Percentiles rank a stretch among this genome's conserved stretches.
Evolutionary conservation across 2,329 filamentous ascomycete species (phyloP).

Genomic region (Xylariaceae sp.): DNA sequence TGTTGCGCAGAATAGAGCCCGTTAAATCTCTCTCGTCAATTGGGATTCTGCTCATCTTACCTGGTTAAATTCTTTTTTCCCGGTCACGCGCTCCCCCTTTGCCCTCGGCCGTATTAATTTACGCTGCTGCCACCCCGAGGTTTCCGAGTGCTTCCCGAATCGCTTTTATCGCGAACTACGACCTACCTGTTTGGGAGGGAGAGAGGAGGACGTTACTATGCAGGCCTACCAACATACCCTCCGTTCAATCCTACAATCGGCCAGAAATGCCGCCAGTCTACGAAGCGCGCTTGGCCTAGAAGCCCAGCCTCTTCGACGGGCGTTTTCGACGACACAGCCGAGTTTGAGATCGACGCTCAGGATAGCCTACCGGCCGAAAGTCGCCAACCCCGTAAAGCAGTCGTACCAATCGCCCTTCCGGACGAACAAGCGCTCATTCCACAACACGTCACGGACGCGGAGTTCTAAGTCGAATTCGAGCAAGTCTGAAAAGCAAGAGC

Average conservation of each 20-base stretch:
- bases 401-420: conserved; percentile 16
- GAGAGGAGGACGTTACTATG: conserved; percentile 15
- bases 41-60: not conserved
- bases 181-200: not conserved
- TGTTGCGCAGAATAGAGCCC: not conserved
- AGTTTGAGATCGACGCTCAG: conserved; percentile 11
- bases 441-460: conserved; percentile 26
- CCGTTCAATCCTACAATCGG: conserved; percentile 14
- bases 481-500: conserved; percentile 17
- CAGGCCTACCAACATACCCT: conserved; percentile 14
- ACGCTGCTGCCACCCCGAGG: not conserved
- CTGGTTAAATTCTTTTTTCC: not conserved
- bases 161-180: not conserved
- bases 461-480: conserved; percentile 23
- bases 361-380: conserved; percentile 15
- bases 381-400: conserved; percentile 11
- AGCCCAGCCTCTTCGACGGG: conserved; percentile 17
- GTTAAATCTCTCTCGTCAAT: not conserved
- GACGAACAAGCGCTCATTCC: conserved; percentile 25
- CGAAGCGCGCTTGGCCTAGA: conserved; percentile 19
- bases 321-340: conserved; percentile 18
- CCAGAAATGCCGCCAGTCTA: conserved; percentile 13
- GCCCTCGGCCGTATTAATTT: not conserved
- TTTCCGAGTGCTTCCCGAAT: not conserved
- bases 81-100: conserved; percentile 10